Percentiles rank a stretch among this genome's conserved stretches.
Evolutionary conservation across 2,329 filamentous ascomycete species (phyloP).

Genomic region (Colletotrichum chrysophilum): DNA sequence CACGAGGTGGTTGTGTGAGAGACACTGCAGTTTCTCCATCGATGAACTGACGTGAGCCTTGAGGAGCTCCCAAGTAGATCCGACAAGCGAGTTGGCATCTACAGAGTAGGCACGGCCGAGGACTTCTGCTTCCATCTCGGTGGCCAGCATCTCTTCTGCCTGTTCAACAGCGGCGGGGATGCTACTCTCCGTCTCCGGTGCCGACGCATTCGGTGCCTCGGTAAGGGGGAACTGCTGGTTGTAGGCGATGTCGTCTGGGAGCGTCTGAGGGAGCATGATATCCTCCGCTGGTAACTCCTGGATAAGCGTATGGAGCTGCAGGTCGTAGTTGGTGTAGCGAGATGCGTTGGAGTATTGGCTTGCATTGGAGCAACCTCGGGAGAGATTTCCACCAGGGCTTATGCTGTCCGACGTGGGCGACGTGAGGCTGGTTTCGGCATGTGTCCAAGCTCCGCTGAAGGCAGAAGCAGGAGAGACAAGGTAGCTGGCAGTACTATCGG

Average conservation of each 20-base stretch:
- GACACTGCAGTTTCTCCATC: constrained; percentile 43
- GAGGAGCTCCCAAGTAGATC: constrained; percentile 49
- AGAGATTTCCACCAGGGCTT: constrained; percentile 36
- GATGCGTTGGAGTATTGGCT: constrained; percentile 28
- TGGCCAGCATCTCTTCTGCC: not conserved
- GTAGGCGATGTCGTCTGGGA: constrained; percentile 30
- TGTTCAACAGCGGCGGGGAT: constrained; percentile 38
- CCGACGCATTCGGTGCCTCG: constrained; percentile 36
- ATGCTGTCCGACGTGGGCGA: constrained; percentile 49
- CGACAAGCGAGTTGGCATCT: constrained; percentile 45
- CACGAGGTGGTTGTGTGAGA: constrained; percentile 47
- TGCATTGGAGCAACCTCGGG: constrained; percentile 24
- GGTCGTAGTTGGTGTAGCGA: constrained; percentile 23
- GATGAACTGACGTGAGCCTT: constrained; percentile 52
- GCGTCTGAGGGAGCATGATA: constrained; percentile 34
- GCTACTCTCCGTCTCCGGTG: constrained; percentile 38
- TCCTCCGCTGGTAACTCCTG: constrained; percentile 50
- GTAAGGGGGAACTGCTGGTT: constrained; percentile 43
- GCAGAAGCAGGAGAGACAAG: constrained; percentile 54
- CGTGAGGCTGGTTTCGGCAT: constrained; percentile 47
- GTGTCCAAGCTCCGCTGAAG: constrained; percentile 47
- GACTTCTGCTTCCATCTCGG: not conserved
- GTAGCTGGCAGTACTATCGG: constrained; percentile 41
- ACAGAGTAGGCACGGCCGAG: constrained; percentile 27
- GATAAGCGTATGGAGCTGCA: constrained; percentile 32